Evolutionary conservation across 768 basidiomycete genomes (phyloP), one percentile per base, ranked within the genome.

Genomic region (Trametes gibbosa): DNA sequence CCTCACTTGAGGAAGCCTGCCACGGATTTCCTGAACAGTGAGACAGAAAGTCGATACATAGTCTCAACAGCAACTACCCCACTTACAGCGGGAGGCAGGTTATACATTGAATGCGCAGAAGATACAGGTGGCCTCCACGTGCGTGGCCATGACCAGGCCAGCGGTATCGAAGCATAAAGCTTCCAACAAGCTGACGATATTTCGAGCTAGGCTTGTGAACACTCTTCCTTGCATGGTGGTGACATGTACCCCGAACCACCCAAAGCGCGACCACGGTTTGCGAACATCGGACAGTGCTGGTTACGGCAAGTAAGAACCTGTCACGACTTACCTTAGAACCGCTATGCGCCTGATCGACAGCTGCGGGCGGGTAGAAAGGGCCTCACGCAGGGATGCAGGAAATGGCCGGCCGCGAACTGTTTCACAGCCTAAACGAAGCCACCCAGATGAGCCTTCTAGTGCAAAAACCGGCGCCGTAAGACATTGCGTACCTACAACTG

Each of bases 91-190:
- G 50, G 48, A 55, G 52, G 49, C 23, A 37, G 50, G 21, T 4
- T 32, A 10, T 19, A 42, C 14, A 56, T 34, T 57, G 60, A 57
- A 62, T 62, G 45, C 51, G 42, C 25, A 51, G n/a, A 17, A 19
- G n/a, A 39, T 9, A 2, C 29, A 35, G 27, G 1, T 6, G 16
- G 5, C 37, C 23, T 29, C 54, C 60, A 62, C 55, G 60, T 56
- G 54, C 35, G 17, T 13, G 10, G 24, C 27, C 37, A 16, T 32
- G 19, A 56, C 55, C 60, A 42, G 39, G 8, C 29, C n/a, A 48
- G 45, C 46, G 55, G 55, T 57, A 62, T 51, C 50, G 29, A 62
- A 56, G 42, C 46, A 56, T 62, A 57, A 62, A 62, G 60, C 56
- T 57, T 52, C 60, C 55, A 56, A 34, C 24, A n/a, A 13, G 21